phyloP scores from a whole-genome alignment of 1,139 yeast genomes.

The Scheffersomyces parashehatae region DNA sequence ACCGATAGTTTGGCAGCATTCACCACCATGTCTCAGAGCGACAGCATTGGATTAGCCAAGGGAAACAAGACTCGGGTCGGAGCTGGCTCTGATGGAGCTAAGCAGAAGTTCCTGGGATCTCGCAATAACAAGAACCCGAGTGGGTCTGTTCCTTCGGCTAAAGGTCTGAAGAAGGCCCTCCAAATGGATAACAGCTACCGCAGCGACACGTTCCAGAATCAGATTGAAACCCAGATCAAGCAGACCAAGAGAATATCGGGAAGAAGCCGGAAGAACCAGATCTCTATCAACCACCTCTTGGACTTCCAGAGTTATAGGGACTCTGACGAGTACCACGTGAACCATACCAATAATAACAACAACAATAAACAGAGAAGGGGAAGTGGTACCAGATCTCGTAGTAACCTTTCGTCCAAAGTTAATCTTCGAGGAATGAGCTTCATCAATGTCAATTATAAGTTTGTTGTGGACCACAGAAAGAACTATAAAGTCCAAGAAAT shows the following conservation, averaged over 20 bases:
- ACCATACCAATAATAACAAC: constrained; percentile 13
- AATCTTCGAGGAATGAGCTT: constrained; percentile 69
- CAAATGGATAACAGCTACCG: neutral
- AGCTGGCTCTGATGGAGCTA: too few species aligned
- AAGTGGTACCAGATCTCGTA: constrained; percentile 4
- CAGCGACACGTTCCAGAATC: constrained; percentile 2
- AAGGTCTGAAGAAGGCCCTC: neutral
- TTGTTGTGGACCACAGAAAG: constrained; percentile 66
- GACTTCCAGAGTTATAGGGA: constrained; percentile 57
- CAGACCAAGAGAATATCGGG: constrained; percentile 1
- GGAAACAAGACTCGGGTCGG: constrained; percentile 11
- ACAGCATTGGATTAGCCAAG: constrained; percentile 11
- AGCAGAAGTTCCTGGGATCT: too few species aligned
- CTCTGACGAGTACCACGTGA: constrained; percentile 46
- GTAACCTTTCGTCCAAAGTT: constrained; percentile 16
- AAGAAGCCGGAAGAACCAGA: constrained; percentile 50
- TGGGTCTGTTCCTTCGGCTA: neutral
- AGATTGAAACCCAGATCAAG: neutral
- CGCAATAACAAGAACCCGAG: neutral
- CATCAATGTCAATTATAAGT: constrained; percentile 82
- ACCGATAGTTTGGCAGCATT: too few species aligned
- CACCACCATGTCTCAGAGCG: neutral
- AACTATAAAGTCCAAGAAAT: constrained; percentile 56
- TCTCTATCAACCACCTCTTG: constrained; percentile 63
- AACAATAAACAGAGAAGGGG: constrained; percentile 18